Evolutionary conservation across 345 rosid species (phyloP).

Genomic region (Syzygium oleosum): DNA sequence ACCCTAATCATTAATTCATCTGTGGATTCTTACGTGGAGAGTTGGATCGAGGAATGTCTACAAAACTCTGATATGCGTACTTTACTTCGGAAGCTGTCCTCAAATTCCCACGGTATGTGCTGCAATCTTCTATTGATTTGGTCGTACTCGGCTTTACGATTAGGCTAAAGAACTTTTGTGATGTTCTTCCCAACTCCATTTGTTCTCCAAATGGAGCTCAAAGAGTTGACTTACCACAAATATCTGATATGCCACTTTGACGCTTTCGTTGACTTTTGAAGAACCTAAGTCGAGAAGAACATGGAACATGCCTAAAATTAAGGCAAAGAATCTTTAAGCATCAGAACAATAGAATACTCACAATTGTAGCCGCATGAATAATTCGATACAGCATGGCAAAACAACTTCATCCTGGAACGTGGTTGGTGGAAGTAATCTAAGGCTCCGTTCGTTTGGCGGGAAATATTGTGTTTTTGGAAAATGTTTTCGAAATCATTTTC

Average conservation of each 20-base stretch:
- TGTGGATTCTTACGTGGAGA: neutral
- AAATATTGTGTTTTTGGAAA: too few species aligned
- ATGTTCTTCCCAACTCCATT: neutral
- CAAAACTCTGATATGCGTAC: neutral
- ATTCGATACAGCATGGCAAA: neutral
- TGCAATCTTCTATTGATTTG: neutral
- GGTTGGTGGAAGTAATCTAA: neutral
- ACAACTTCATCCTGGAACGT: neutral
- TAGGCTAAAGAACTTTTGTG: neutral
- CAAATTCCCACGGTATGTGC: neutral
- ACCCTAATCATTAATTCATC: neutral
- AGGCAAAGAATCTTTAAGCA: neutral
- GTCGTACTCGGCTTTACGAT: neutral
- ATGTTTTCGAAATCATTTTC: too few species aligned
- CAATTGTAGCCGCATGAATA: neutral
- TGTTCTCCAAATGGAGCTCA: neutral
- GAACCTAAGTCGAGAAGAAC: neutral
- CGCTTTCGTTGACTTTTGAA: neutral
- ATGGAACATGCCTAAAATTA: neutral
- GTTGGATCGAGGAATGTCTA: neutral
- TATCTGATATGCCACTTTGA: neutral
- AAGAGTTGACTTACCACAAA: neutral
- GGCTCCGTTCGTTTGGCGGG: too few species aligned
- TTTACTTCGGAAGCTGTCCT: neutral
- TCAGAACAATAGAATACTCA: neutral